These are phyloP conservation scores for Aegilops bicornis DNA, from an alignment of 176 grass and related monocot species.

Conservation along the genomic window DNA sequence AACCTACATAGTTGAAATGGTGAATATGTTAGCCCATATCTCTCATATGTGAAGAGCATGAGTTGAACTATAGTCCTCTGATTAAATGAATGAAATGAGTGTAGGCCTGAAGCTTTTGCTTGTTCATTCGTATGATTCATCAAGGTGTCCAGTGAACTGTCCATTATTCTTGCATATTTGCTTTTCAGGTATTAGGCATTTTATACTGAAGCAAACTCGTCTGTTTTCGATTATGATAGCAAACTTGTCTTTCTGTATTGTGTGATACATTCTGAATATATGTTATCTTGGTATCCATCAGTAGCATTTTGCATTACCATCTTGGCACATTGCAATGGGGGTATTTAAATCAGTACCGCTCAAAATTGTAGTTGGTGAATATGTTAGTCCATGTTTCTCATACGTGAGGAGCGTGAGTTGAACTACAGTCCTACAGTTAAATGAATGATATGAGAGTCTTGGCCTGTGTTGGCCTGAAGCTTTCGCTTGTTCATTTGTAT, in stretches of 20 bases:
- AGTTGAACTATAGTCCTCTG: neutral
- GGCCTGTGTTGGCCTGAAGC: neutral
- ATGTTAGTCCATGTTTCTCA: neutral
- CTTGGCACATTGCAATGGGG: neutral
- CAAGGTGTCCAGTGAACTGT: neutral
- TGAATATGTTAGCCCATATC: neutral
- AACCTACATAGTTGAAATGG: neutral
- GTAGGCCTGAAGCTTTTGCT: neutral
- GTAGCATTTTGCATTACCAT: neutral
- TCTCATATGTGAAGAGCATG: neutral
- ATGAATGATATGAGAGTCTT: neutral
- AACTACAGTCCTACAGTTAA: neutral
- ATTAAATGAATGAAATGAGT: neutral
- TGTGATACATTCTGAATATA: neutral
- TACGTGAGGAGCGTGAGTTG: neutral
- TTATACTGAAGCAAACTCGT: neutral
- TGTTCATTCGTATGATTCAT: no score
- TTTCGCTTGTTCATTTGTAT: no score
- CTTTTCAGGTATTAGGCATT: neutral
- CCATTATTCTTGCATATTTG: neutral
- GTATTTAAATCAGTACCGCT: neutral
- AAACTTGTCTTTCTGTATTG: neutral
- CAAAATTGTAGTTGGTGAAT: neutral
- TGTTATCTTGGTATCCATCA: neutral
- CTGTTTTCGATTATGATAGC: neutral